Percentiles rank a stretch among this genome's conserved stretches.
Evolutionary conservation across 2,329 filamentous ascomycete genomes (phyloP).

Genomic region (Pleurostoma richardsiae): DNA sequence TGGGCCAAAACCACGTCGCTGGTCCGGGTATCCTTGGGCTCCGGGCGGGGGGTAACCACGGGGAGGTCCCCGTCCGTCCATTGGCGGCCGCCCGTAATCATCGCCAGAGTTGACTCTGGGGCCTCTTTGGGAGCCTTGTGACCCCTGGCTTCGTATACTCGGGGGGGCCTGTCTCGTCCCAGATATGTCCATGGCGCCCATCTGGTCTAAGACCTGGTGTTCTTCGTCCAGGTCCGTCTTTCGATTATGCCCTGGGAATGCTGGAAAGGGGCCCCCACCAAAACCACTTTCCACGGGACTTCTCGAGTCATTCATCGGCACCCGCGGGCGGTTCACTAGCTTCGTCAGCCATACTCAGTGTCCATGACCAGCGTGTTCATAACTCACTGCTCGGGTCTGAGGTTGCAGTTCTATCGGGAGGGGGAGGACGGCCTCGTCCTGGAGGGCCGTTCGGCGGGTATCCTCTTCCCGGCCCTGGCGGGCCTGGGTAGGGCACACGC

Average conservation of each 20-base stretch:
- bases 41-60: conserved; percentile 24
- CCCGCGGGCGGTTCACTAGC: conserved; percentile 17
- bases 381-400: conserved; percentile 37
- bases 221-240: conserved; percentile 35
- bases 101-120: conserved; percentile 18
- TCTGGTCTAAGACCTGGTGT: conserved; percentile 31
- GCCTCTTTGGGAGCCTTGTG: conserved; percentile 23
- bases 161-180: conserved; percentile 19
- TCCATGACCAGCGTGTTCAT: neutral
- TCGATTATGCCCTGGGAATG: conserved; percentile 33
- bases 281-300: conserved; percentile 25
- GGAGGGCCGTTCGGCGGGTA: conserved; percentile 24
- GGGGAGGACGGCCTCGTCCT: conserved; percentile 29
- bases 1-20: conserved; percentile 24
- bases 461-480: conserved; percentile 24
- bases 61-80: conserved; percentile 25
- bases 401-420: conserved; percentile 27
- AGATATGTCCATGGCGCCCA: conserved; percentile 34
- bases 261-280: conserved; percentile 33
- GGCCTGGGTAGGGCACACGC: conserved; percentile 29
- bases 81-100: conserved; percentile 22
- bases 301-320: conserved; percentile 20
- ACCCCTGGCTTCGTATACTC: conserved; percentile 18
- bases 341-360: conserved; percentile 1
- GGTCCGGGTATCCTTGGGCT: conserved; percentile 27